Evolutionary conservation across 2,329 filamentous ascomycete species (phyloP).

Genomic region (Colletotrichum acutatum): DNA sequence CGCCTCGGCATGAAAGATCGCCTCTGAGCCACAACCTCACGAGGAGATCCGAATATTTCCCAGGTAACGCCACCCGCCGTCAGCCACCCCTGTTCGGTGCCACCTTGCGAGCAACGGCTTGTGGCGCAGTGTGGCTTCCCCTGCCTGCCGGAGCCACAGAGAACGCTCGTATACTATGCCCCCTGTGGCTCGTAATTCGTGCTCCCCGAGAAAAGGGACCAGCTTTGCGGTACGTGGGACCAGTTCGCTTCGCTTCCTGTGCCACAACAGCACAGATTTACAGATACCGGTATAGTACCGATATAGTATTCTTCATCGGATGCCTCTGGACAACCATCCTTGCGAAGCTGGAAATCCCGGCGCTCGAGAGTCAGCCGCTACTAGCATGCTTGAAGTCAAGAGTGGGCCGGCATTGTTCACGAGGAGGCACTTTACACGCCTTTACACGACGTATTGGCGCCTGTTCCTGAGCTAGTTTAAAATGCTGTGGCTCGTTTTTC

Average conservation of each 20-base stretch:
- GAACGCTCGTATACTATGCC: background rate
- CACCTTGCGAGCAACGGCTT: constrained; percentile 12
- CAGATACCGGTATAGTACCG: background rate
- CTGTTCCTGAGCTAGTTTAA: background rate
- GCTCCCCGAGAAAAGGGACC: constrained; percentile 8
- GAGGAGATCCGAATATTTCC: constrained; percentile 20
- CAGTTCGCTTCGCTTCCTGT: background rate
- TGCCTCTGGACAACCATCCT: constrained; percentile 26
- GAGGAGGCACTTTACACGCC: constrained; percentile 23
- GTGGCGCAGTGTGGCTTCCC: constrained; percentile 21
- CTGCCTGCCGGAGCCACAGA: constrained; percentile 20
- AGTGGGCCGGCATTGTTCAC: constrained; percentile 27
- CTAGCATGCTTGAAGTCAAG: constrained; percentile 28
- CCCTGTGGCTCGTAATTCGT: constrained; percentile 30
- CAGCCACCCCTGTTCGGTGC: constrained; percentile 12
- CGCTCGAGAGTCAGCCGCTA: constrained; percentile 17
- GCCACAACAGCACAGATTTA: background rate
- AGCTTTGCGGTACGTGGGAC: constrained; percentile 8
- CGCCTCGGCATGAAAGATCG: constrained; percentile 32
- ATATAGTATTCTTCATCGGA: constrained; percentile 21
- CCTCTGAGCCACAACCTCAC: constrained; percentile 30
- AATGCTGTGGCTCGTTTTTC: background rate
- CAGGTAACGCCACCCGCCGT: constrained; percentile 25
- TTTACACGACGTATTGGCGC: constrained; percentile 11
- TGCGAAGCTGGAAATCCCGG: constrained; percentile 22